phyloP scores from a whole-genome alignment of 495 filamentous ascomycete genomes.

The Penicillium alfredii region DNA sequence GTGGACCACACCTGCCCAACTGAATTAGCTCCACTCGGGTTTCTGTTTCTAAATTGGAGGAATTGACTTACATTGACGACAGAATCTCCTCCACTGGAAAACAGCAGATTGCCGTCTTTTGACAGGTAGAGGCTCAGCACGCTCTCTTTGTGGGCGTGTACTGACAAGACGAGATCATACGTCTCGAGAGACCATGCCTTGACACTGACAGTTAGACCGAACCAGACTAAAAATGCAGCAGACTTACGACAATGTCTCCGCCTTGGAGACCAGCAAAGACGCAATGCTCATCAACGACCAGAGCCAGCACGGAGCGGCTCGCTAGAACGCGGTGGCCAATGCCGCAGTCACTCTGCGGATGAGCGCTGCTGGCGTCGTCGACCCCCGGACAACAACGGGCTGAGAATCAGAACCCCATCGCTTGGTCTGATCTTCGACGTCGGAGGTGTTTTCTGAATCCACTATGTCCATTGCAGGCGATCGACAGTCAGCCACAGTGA shows the following conservation, averaged over 20 bases:
- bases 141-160: slow-evolving; percentile 84
- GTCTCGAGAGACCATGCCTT: slow-evolving; percentile 81
- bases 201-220: no score
- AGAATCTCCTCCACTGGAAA: slow-evolving; percentile 90
- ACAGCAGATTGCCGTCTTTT: slow-evolving; percentile 65
- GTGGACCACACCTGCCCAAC: slow-evolving; percentile 57
- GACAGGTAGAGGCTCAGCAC: slow-evolving; percentile 81
- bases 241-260: slow-evolving; percentile 74
- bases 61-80: slow-evolving; percentile 83
- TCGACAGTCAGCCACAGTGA: slow-evolving; percentile 16
- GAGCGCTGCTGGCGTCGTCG: slow-evolving; percentile 10
- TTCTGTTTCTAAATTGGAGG: background rate
- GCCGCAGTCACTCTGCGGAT: slow-evolving; percentile 30
- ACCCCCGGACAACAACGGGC: slow-evolving; percentile 5
- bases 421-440: slow-evolving; percentile 37
- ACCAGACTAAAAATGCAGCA: no score
- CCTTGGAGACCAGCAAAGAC: slow-evolving; percentile 79
- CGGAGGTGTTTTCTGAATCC: slow-evolving; percentile 36
- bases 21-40: slow-evolving; percentile 6
- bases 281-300: slow-evolving; percentile 42
- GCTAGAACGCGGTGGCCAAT: slow-evolving; percentile 44
- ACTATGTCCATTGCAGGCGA: slow-evolving; percentile 31
- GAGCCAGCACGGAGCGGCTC: slow-evolving; percentile 42
- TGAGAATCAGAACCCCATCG: slow-evolving; percentile 35
- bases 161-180: slow-evolving; percentile 65